Percentiles rank a stretch among this genome's conserved stretches.
Conservation (phyloP, 768 basidiomycete species). For the Tricholoma matsutake region DNA sequence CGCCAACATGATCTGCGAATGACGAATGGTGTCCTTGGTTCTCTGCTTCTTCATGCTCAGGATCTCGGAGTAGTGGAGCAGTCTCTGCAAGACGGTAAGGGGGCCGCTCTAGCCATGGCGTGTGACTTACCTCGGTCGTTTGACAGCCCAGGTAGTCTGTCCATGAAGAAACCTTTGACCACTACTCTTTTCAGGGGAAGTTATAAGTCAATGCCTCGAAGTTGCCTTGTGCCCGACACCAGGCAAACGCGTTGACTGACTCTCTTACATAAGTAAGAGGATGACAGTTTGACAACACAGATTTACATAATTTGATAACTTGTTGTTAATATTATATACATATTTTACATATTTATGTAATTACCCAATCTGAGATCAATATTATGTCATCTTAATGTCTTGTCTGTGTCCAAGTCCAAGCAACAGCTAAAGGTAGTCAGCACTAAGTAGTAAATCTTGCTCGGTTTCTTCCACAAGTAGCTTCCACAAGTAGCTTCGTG, state of each 20-base stretch:
- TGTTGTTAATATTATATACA: too few relatives aligned
- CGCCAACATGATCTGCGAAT: slow-evolving; percentile 46
- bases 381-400: too few relatives aligned
- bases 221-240: slow-evolving; percentile 7
- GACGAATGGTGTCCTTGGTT: slow-evolving; percentile 24
- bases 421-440: too few relatives aligned
- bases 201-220: slow-evolving; percentile 2
- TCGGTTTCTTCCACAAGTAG: too few relatives aligned
- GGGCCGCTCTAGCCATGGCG: not conserved
- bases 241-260: not conserved
- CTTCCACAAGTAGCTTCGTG: too few relatives aligned
- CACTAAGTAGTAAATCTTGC: too few relatives aligned
- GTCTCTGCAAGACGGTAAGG: slow-evolving; percentile 44
- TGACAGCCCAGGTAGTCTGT: slow-evolving; percentile 49
- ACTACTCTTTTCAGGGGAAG: slow-evolving; percentile 1
- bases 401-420: too few relatives aligned
- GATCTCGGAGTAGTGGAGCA: slow-evolving; percentile 59
- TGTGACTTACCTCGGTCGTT: slow-evolving; percentile 50
- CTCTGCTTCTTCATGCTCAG: slow-evolving; percentile 36
- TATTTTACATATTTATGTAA: too few relatives aligned
- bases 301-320: too few relatives aligned
- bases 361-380: too few relatives aligned
- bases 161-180: slow-evolving; percentile 35
- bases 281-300: too few relatives aligned
- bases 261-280: too few relatives aligned